Base-by-base conservation (phyloP, 192 early-diverging fungal species). In the Mortierella antarctica region DNA sequence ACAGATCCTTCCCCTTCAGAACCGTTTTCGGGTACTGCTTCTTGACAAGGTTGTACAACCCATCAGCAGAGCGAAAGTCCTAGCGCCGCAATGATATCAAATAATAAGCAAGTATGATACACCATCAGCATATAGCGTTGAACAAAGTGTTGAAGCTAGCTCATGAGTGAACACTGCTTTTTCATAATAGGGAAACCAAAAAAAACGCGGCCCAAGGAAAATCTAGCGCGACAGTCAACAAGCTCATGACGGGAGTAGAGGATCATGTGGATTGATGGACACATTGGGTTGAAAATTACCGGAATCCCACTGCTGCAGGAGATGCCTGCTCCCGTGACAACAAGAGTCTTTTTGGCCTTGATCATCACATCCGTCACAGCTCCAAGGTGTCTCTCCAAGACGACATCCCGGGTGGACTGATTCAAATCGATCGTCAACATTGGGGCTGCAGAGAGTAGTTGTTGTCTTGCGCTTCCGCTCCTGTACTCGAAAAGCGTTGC, bases 271-370 rank as follows among this genome's bases (percentile, higher is more conserved):
- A 50, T 42, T 17, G 0, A 20, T 17, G 40, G 14, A 2, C n/a
- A 31, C 6, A 31, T 31, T 31, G 31, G 31, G 31, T 31, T 31
- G 3, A 20, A 42, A 83, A 84, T 82, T 84, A 93, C 92, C 15
- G 96, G 96, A 79, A 97, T 97, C 9, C 96, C 96, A 50, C 91
- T 92, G 65, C 91, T 90, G 55, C 94, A 93, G 39, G 94, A 96
- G 57, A 97, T 95, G 42, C 96, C 96, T n/a, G 96, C 96, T 59
- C 96, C 96, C 12, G 92, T 93, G 40, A 96, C 90, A 49, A 94
- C 87, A 23, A 95, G 57, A 31, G 82, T 82, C 45, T 87, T 78
- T 76, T 87, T 92, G 46, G 87, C 83, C 46, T 70, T 71, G 54
- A 80, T 59, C 77, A 80, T 80, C 49, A 72, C 65, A 53, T 72